Percentiles rank a stretch among this genome's conserved stretches.
These are phyloP conservation scores for Saccharomycopsis malanga DNA, from an alignment of 805 yeast genomes.

Conservation along the genomic window DNA sequence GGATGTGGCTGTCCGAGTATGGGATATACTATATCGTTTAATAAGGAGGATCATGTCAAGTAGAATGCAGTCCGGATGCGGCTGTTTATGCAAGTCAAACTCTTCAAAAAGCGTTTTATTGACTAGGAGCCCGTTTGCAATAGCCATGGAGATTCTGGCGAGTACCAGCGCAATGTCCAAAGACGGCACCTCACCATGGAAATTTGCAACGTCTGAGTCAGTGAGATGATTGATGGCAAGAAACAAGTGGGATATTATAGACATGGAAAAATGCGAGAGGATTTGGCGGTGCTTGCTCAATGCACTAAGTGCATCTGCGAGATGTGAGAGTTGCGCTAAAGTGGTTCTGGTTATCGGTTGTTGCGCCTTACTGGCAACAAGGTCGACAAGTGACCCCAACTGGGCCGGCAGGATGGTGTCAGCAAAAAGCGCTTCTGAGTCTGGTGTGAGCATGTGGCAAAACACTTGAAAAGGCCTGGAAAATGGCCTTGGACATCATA, in stretches of 20 bases:
- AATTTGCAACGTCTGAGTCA: background rate
- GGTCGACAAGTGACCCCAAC: conserved; percentile 3
- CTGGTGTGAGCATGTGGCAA: no score
- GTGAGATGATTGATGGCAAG: conserved; percentile 1
- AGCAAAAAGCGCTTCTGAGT: conserved; percentile 4
- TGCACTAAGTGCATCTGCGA: conserved; percentile 1
- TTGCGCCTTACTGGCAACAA: no score
- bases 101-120: conserved; percentile 2
- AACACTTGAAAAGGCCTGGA: no score
- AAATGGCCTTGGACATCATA: no score
- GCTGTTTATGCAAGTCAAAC: background rate
- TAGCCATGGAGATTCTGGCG: conserved; percentile 1
- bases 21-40: background rate
- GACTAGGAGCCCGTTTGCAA: conserved; percentile 5
- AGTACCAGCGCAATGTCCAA: no score
- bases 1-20: background rate
- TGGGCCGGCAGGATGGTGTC: background rate
- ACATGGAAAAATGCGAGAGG: background rate
- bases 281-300: conserved; percentile 4
- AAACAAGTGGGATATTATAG: background rate
- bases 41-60: background rate
- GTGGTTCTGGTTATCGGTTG: no score
- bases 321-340: background rate
- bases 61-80: background rate
- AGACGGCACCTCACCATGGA: background rate